These are phyloP conservation scores for Zasmidium angulare DNA, from an alignment of 2,329 filamentous ascomycete species.

Conservation along the genomic window DNA sequence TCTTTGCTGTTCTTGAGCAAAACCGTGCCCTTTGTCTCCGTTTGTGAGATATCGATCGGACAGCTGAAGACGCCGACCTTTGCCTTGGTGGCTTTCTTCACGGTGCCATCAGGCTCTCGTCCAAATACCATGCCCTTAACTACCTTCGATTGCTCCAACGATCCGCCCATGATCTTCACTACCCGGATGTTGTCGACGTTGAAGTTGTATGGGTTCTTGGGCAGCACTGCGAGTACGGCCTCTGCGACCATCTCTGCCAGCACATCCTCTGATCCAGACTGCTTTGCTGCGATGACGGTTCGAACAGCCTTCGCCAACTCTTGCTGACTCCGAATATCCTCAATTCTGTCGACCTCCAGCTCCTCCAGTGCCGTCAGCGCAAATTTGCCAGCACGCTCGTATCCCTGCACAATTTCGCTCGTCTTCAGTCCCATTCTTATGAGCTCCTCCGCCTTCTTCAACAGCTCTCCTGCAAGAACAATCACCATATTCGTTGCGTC, in stretches of 20 bases:
- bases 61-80: constrained; percentile 98
- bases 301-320: constrained; percentile 94
- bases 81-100: constrained; percentile 89
- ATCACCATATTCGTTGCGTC: constrained; percentile 98
- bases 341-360: constrained; percentile 85
- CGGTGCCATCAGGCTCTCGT: constrained; percentile 81
- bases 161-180: constrained; percentile 99
- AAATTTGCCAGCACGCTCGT: constrained; percentile 90
- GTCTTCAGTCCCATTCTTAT: constrained; percentile 96
- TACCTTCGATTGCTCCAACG: constrained; percentile 88
- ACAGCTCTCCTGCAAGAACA: constrained; percentile 86
- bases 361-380: constrained; percentile 79
- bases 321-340: constrained; percentile 73
- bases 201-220: constrained; percentile 94
- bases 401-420: constrained; percentile 94
- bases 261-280: constrained; percentile 88
- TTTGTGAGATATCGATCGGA: constrained; percentile 91
- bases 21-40: constrained; percentile 98
- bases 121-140: constrained; percentile 99
- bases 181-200: constrained; percentile 99
- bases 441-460: constrained; percentile 96
- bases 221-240: constrained; percentile 78
- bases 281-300: constrained; percentile 95
- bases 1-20: constrained; percentile 96
- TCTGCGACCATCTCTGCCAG: constrained; percentile 86